These are phyloP conservation scores for Hyphodiscus sp. DNA, from an alignment of 2,329 filamentous ascomycete species.

Conservation along the genomic window DNA sequence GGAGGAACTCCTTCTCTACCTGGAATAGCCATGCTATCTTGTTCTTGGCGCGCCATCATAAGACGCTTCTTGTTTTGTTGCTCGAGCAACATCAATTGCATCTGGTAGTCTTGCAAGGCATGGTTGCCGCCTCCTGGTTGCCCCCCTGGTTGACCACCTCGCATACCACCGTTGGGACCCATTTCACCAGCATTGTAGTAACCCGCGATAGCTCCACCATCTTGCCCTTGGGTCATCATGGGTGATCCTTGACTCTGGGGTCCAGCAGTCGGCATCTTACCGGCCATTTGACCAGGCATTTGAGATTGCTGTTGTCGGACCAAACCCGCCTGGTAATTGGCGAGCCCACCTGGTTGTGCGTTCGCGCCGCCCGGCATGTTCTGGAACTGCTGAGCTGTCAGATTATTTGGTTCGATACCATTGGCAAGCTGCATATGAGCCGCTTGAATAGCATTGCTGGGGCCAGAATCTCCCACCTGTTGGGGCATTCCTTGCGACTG, in stretches of 20 bases:
- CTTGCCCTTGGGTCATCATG: slow-evolving; percentile 70
- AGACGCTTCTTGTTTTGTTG: slow-evolving; percentile 84
- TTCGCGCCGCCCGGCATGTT: slow-evolving; percentile 39
- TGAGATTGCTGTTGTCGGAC: slow-evolving; percentile 65
- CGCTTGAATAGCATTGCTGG: slow-evolving; percentile 41
- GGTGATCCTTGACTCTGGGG: slow-evolving; percentile 75
- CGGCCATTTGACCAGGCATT: slow-evolving; percentile 72
- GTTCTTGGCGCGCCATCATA: slow-evolving; percentile 73
- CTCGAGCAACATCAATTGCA: slow-evolving; percentile 81
- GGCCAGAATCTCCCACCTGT: slow-evolving; percentile 52
- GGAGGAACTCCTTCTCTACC: slow-evolving; percentile 45
- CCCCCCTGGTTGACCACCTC: slow-evolving; percentile 50
- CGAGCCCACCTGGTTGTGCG: slow-evolving; percentile 53
- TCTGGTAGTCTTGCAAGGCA: slow-evolving; percentile 80
- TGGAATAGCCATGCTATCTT: slow-evolving; percentile 56
- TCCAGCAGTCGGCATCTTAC: slow-evolving; percentile 58
- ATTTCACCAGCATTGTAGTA: slow-evolving; percentile 61
- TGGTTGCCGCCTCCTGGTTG: slow-evolving; percentile 56
- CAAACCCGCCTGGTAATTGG: slow-evolving; percentile 80
- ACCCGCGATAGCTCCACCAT: slow-evolving; percentile 49
- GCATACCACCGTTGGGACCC: slow-evolving; percentile 49
- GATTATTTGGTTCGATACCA: slow-evolving; percentile 67
- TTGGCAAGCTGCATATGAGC: slow-evolving; percentile 59
- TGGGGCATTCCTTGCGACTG: slow-evolving; percentile 64
- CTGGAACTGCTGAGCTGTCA: slow-evolving; percentile 73